Evolutionary conservation across 306 rosid genomes (phyloP).

Genomic region (Cucurbita argyrosperma): DNA sequence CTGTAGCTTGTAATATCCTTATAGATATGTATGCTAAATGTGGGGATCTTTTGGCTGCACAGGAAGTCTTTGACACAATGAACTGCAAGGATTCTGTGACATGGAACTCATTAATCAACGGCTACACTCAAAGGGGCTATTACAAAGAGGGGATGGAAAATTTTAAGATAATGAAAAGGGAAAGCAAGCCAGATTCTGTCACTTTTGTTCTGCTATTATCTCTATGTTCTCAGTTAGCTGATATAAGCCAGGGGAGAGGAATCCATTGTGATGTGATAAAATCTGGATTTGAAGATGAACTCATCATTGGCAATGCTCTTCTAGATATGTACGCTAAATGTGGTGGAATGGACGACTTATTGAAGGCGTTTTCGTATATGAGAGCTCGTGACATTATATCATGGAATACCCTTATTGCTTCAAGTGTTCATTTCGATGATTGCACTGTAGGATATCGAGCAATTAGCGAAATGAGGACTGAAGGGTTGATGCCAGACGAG

Average conservation of each 20-base stretch:
- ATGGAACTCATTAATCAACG: conserved; percentile 50
- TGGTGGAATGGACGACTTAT: conserved; percentile 9
- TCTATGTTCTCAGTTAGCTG: conserved; percentile 7
- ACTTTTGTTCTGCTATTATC: conserved; percentile 17
- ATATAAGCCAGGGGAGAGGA: conserved; percentile 8
- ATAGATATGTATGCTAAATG: conserved; percentile 43
- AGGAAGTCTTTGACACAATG: conserved; percentile 35
- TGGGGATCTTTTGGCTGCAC: conserved; percentile 26
- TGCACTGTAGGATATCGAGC: conserved; percentile 8
- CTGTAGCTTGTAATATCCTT: conserved; percentile 20
- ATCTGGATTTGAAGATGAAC: conserved; percentile 14
- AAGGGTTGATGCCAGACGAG: conserved; percentile 16
- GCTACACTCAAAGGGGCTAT: conserved; percentile 15
- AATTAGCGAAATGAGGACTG: conserved; percentile 15
- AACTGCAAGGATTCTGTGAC: conserved; percentile 26
- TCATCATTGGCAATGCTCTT: conserved; percentile 14
- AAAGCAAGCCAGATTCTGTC: conserved; percentile 13
- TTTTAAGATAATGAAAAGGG: conserved; percentile 16
- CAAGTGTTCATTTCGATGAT: conserved; percentile 15
- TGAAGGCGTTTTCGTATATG: conserved; percentile 12
- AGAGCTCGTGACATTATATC: conserved; percentile 17
- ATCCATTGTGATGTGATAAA: conserved; percentile 18
- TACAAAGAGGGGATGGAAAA: conserved; percentile 13
- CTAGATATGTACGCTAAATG: conserved; percentile 27
- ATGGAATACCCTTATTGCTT: conserved; percentile 24